Conservation (phyloP, 192 early-diverging fungal genomes). For the Mortierella antarctica region DNA sequence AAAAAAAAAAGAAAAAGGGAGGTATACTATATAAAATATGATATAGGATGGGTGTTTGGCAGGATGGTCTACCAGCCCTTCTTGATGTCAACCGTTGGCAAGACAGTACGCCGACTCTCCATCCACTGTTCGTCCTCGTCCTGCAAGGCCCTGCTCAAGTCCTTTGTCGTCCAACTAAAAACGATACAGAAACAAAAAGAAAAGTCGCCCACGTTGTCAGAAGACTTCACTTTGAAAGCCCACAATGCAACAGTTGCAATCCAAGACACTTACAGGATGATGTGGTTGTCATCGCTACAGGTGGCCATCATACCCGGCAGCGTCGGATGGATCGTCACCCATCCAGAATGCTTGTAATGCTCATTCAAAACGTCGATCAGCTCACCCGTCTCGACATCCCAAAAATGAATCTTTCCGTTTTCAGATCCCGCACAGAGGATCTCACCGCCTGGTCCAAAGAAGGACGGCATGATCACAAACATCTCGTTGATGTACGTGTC, state of each 20-base stretch:
- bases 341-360: constrained; percentile 38
- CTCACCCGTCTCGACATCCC: constrained; percentile 47
- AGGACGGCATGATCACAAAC: constrained; percentile 31
- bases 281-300: constrained; percentile 40
- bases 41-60: neutral
- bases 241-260: no score
- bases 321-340: constrained; percentile 8
- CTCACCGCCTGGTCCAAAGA: constrained; percentile 24
- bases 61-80: constrained; percentile 32
- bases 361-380: constrained; percentile 26
- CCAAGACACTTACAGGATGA: constrained; percentile 33
- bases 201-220: neutral
- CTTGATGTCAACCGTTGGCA: constrained; percentile 31
- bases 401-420: constrained; percentile 37
- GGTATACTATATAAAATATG: neutral
- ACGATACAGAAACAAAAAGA: neutral
- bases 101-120: constrained; percentile 3
- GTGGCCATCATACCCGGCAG: constrained; percentile 35
- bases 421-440: constrained; percentile 41
- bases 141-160: constrained; percentile 31
- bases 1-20: neutral
- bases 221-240: no score
- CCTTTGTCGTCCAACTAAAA: constrained; percentile 40
- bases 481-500: constrained; percentile 23
- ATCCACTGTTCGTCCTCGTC: constrained; percentile 52